Conservation (phyloP, 2,329 filamentous ascomycete species). For the Cladosporium halotolerans region DNA sequence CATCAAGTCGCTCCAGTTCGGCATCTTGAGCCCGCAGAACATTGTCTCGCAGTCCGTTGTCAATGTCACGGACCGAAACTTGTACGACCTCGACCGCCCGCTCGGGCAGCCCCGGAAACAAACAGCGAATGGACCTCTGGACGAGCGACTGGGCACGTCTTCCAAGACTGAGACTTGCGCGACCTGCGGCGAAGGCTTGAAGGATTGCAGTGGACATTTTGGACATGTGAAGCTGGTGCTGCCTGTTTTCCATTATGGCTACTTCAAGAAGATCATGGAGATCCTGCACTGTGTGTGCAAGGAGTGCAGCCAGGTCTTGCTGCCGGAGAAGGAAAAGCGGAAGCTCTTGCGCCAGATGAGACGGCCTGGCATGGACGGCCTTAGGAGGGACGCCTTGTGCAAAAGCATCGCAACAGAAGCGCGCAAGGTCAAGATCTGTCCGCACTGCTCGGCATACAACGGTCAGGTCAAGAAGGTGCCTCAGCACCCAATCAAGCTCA, state of each 20-base stretch:
- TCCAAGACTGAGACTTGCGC: conserved; percentile 72
- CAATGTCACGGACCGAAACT: conserved; percentile 86
- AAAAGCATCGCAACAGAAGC: conserved; percentile 88
- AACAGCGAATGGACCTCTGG: conserved; percentile 77
- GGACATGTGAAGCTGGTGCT: conserved; percentile 86
- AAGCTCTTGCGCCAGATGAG: conserved; percentile 74
- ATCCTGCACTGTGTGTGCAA: conserved; percentile 97
- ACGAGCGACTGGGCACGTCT: conserved; percentile 81
- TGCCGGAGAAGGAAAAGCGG: conserved; percentile 73
- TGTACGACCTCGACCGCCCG: conserved; percentile 72
- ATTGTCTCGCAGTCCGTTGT: conserved; percentile 93
- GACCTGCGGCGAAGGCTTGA: conserved; percentile 75
- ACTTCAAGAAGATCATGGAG: conserved; percentile 85
- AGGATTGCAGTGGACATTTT: conserved; percentile 90
- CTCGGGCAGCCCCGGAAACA: conserved; percentile 57
- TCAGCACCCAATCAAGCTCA: conserved; percentile 75
- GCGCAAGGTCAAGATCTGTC: conserved; percentile 76
- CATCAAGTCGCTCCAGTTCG: conserved; percentile 90
- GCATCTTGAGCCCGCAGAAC: conserved; percentile 79
- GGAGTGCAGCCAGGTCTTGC: conserved; percentile 74
- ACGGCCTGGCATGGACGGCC: conserved; percentile 75
- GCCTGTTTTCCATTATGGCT: conserved; percentile 92
- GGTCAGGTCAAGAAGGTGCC: conserved; percentile 88
- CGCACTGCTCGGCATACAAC: conserved; percentile 74
- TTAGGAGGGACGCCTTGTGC: conserved; percentile 73